Evolutionary conservation across 345 rosid species (phyloP).

Genomic region (Odontarrhena argentea): DNA sequence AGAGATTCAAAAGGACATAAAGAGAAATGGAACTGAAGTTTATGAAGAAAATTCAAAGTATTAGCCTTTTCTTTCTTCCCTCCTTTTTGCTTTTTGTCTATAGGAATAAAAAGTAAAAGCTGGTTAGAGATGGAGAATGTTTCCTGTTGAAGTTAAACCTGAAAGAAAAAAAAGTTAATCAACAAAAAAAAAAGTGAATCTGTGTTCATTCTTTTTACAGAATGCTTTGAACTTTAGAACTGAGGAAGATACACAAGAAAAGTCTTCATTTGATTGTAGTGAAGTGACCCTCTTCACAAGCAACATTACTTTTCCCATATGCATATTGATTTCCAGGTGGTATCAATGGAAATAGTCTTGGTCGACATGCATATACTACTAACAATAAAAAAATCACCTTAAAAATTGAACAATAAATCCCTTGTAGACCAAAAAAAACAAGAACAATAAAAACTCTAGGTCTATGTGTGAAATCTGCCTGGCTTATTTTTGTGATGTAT

Average conservation of each 20-base stretch:
- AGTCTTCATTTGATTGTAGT: slow-evolving; percentile 28
- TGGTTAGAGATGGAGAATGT: slow-evolving; percentile 40
- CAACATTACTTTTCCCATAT: slow-evolving; percentile 7
- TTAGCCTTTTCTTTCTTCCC: neutral
- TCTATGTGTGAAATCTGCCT: neutral
- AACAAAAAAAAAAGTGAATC: slow-evolving; percentile 15
- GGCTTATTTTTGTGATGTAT: neutral
- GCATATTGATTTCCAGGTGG: slow-evolving; percentile 20
- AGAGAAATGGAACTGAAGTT: slow-evolving; percentile 38
- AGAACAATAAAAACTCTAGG: slow-evolving; percentile 2
- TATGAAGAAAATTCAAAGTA: slow-evolving; percentile 37
- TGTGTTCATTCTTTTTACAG: slow-evolving; percentile 34
- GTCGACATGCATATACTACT: neutral
- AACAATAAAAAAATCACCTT: neutral
- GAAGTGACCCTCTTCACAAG: slow-evolving; percentile 36
- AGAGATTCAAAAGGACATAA: slow-evolving; percentile 29
- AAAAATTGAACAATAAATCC: neutral
- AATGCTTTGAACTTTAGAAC: slow-evolving; percentile 35
- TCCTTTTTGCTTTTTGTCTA: slow-evolving; percentile 33
- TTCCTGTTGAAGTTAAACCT: slow-evolving; percentile 41
- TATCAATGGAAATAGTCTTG: neutral
- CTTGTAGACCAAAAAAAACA: no score
- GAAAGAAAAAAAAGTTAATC: neutral
- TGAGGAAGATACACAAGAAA: slow-evolving; percentile 25
- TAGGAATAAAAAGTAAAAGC: slow-evolving; percentile 32